These are phyloP conservation scores for Escovopsis sp. DNA, from an alignment of 2,329 filamentous ascomycete genomes.

Conservation along the genomic window DNA sequence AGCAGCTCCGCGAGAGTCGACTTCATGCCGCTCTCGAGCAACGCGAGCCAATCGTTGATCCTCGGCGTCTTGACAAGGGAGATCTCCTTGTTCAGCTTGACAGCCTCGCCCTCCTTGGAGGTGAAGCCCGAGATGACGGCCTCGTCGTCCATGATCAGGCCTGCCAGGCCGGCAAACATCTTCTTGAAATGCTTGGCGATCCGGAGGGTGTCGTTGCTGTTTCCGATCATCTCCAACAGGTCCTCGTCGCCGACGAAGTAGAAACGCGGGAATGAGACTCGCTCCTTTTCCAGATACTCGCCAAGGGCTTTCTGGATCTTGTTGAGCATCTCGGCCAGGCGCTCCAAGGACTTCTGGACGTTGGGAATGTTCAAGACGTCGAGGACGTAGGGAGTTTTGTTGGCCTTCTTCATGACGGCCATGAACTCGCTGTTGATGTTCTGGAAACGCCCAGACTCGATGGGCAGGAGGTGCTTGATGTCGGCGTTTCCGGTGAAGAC, in stretches of 20 bases:
- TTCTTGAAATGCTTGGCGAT: constrained; percentile 99
- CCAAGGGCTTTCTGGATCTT: constrained; percentile 98
- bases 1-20: constrained; percentile 80
- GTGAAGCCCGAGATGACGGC: constrained; percentile 80
- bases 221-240: constrained; percentile 95
- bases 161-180: constrained; percentile 96
- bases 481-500: constrained; percentile 98
- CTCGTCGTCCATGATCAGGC: constrained; percentile 82
- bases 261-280: constrained; percentile 94
- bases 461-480: constrained; percentile 93
- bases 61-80: constrained; percentile 85
- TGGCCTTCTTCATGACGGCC: constrained; percentile 98
- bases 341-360: constrained; percentile 88
- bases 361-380: constrained; percentile 93
- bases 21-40: constrained; percentile 89
- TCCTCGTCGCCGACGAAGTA: constrained; percentile 99
- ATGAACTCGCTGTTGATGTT: constrained; percentile 99
- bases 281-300: constrained; percentile 95
- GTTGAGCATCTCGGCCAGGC: constrained; percentile 89
- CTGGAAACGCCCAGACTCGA: constrained; percentile 91
- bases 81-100: constrained; percentile 78
- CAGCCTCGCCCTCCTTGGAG: constrained; percentile 86
- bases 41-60: constrained; percentile 97
- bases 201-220: constrained; percentile 91
- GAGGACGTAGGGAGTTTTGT: constrained; percentile 87